Percentiles rank a stretch among this genome's conserved stretches.
phyloP scores from a whole-genome alignment of 2,329 filamentous ascomycete genomes.

The Botrytis tulipae region DNA sequence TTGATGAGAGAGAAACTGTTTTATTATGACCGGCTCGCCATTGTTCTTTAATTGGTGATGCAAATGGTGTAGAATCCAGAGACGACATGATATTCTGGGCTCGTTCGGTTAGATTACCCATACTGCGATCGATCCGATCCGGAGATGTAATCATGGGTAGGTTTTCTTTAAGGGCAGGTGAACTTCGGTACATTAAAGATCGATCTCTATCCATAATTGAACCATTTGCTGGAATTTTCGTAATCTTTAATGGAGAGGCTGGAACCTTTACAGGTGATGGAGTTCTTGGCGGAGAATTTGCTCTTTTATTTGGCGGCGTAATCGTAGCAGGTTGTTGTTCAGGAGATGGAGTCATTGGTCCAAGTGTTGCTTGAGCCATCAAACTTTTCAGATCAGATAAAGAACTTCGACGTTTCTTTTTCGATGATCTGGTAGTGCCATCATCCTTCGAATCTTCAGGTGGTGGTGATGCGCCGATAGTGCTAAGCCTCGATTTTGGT shows the following conservation, averaged over 20 bases:
- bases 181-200: constrained; percentile 28
- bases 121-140: constrained; percentile 15
- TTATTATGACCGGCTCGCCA: constrained; percentile 35
- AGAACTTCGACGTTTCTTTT: constrained; percentile 86
- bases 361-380: constrained; percentile 59
- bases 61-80: constrained; percentile 28
- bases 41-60: constrained; percentile 29
- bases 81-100: constrained; percentile 36
- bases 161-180: constrained; percentile 36
- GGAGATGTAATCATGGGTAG: constrained; percentile 23
- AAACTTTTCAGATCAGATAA: constrained; percentile 78
- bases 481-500: constrained; percentile 31
- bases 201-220: constrained; percentile 33
- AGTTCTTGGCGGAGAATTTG: constrained; percentile 35
- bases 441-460: constrained; percentile 46
- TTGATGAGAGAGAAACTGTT: constrained; percentile 35
- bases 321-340: constrained; percentile 2
- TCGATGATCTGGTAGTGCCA: constrained; percentile 44
- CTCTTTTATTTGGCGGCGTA: constrained; percentile 22
- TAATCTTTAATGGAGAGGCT: constrained; percentile 20
- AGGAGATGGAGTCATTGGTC: constrained; percentile 41
- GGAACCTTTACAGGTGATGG: constrained; percentile 31
- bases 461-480: constrained; percentile 38
- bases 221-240: constrained; percentile 35
- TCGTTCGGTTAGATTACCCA: constrained; percentile 36